Evolutionary conservation across 495 filamentous ascomycete genomes (phyloP).

Genomic region (Trichoderma gamsii): DNA sequence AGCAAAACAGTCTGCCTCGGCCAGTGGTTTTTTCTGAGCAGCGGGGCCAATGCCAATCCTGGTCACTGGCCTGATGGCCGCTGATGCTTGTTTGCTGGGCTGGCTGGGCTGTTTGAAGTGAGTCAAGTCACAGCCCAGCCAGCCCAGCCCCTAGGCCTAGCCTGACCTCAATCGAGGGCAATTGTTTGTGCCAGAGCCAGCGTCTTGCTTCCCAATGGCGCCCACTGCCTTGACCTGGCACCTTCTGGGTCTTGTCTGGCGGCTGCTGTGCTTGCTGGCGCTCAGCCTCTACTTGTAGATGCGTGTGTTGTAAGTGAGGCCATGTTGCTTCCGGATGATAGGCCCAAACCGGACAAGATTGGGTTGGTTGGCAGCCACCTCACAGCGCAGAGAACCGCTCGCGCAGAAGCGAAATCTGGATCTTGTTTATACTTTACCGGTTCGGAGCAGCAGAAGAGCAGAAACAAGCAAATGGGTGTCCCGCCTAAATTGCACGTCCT

Average conservation of each 20-base stretch:
- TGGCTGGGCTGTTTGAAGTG: neutral
- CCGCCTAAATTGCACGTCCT: neutral
- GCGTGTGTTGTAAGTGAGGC: neutral
- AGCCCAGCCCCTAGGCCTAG: too few species aligned
- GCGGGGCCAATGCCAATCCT: too few species aligned
- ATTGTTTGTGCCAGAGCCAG: neutral
- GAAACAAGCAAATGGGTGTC: neutral
- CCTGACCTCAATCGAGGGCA: neutral
- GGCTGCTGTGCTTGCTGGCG: neutral
- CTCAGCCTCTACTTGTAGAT: too few species aligned
- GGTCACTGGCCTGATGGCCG: neutral
- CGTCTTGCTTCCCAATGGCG: conserved; percentile 4
- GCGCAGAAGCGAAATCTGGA: neutral
- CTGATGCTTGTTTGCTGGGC: neutral
- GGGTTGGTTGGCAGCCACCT: neutral
- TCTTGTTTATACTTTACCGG: neutral
- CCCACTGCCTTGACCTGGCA: neutral
- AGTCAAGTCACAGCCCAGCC: too few species aligned
- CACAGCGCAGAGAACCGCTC: neutral
- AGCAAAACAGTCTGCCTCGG: neutral
- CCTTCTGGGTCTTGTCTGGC: neutral
- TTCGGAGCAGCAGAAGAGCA: neutral
- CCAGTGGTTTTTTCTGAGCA: neutral
- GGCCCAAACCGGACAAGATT: neutral
- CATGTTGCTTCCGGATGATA: neutral